A percentile compares a stretch with the other conserved stretches of the same genome.
Conservation (phyloP, 257 asterid genomes). For the Penstemon barbatus region DNA sequence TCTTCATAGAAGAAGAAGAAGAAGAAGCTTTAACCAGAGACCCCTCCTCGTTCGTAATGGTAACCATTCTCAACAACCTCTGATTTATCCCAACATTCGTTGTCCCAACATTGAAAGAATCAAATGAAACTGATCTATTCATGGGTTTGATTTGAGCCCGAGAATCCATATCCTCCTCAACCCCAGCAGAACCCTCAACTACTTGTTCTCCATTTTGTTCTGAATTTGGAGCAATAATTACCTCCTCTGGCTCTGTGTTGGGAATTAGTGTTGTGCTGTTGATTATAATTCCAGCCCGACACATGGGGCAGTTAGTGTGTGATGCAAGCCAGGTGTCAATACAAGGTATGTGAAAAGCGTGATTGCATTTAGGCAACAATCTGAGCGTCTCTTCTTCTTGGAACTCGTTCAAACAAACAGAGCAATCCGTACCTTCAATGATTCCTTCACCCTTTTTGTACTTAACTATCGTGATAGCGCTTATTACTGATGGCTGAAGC, state of each 20-base stretch:
- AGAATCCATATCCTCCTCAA: slow-evolving; percentile 29
- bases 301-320: slow-evolving; percentile 76
- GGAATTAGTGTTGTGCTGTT: not conserved
- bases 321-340: slow-evolving; percentile 79
- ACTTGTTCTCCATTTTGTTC: slow-evolving; percentile 26
- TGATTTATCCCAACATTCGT: slow-evolving; percentile 22
- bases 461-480: slow-evolving; percentile 51
- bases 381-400: slow-evolving; percentile 64
- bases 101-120: slow-evolving; percentile 22
- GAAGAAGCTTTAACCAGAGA: too few relatives aligned
- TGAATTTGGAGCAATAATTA: slow-evolving; percentile 22
- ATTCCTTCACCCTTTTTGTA: slow-evolving; percentile 58
- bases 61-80: slow-evolving; percentile 15
- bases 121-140: slow-evolving; percentile 64
- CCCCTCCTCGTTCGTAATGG: too few relatives aligned
- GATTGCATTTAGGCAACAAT: slow-evolving; percentile 67
- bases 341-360: slow-evolving; percentile 74
- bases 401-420: slow-evolving; percentile 72
- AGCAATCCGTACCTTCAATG: slow-evolving; percentile 64
- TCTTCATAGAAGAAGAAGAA: too few relatives aligned
- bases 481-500: slow-evolving; percentile 58
- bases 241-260: slow-evolving; percentile 20
- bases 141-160: slow-evolving; percentile 20
- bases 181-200: slow-evolving; percentile 22
- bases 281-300: slow-evolving; percentile 58